Evolutionary conservation across 2,329 filamentous ascomycete genomes (phyloP).

Genomic region (Cryoendolithus antarcticus): DNA sequence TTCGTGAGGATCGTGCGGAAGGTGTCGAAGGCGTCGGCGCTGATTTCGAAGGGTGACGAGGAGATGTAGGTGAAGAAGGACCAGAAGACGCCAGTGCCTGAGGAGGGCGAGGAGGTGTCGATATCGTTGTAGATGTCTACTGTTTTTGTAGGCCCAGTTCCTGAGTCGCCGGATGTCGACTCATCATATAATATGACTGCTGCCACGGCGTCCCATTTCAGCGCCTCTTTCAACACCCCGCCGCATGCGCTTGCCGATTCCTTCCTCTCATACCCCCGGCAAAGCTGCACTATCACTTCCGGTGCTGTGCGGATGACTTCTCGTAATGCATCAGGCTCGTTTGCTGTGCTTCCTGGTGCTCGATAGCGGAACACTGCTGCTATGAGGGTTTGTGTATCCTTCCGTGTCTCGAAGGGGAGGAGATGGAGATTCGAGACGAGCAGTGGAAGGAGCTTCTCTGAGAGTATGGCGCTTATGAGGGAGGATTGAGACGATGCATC

Average conservation of each 20-base stretch:
- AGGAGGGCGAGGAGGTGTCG: conserved; percentile 61
- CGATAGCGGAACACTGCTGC: conserved; percentile 90
- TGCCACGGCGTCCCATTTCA: conserved; percentile 82
- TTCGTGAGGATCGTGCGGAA: conserved; percentile 90
- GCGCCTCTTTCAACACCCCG: conserved; percentile 74
- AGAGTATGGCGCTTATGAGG: conserved; percentile 54
- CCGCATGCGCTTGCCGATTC: conserved; percentile 88
- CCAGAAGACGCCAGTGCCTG: conserved; percentile 84
- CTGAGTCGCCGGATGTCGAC: conserved; percentile 48
- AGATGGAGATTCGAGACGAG: conserved; percentile 73
- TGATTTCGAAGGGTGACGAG: conserved; percentile 89
- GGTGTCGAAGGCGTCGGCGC: conserved; percentile 93
- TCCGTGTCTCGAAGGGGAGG: conserved; percentile 88
- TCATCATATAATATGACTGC: conserved; percentile 90
- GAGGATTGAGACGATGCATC: conserved; percentile 78
- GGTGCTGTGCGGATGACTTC: conserved; percentile 80
- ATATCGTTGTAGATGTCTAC: conserved; percentile 55
- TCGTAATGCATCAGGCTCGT: conserved; percentile 72
- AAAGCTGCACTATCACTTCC: conserved; percentile 77
- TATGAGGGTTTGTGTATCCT: conserved; percentile 91
- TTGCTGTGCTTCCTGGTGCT: conserved; percentile 49
- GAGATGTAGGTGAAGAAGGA: conserved; percentile 96
- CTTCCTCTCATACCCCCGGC: conserved; percentile 76
- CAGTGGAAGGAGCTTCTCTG: conserved; percentile 77
- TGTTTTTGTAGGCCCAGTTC: conserved; percentile 36